Evolutionary conservation across 1,284 basidiomycete genomes (phyloP), one percentile per base, ranked within the genome.

Genomic region (Malassezia furfur): DNA sequence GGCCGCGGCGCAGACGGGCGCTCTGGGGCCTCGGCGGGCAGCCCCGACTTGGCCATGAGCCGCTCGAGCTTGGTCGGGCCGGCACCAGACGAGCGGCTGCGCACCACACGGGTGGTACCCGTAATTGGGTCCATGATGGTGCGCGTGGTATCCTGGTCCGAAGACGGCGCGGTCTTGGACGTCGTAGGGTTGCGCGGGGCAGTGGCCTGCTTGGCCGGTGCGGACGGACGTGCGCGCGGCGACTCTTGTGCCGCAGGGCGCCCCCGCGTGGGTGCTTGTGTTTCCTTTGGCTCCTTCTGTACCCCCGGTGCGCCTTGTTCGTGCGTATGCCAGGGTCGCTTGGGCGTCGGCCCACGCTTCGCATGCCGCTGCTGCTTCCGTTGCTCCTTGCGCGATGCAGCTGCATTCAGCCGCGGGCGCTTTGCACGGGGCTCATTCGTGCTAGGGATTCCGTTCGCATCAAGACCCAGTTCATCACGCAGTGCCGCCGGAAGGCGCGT

Each of bases 401-500:
- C 34, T 3, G 44, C 10, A 31, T 43, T 35, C 11, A 34, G 38
- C 4, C 36, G 38, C 12, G 55, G 37, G 6, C 19, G 12, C 10
- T 36, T 30, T 21, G 47, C 19, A n/a, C 34, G n/a, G 6, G 17
- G 34, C 19, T 22, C 35, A 17, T 17, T 32, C 30, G 5, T 8
- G 17, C 39, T 17, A 32, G 25, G 21, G 15, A 9, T 2, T 2
- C 25, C 35, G 4, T 22, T n/a, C 14, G 47, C 37, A 4, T 32
- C 50, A 45, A 71, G 40, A 1, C 70, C 70, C 11, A 73, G 62
- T 59, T 72, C 70, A 28, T 67, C 65, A 10, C 66, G 60, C 7
- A 73, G 59, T 11, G 66, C 64, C 4, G 63, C 68, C 2, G 70
- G 70, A 0, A 72, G 63, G 11, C 54, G 52, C 1, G 70, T 71